phyloP scores from a whole-genome alignment of 2,329 filamentous ascomycete genomes.

The Parastagonospora nodorum region DNA sequence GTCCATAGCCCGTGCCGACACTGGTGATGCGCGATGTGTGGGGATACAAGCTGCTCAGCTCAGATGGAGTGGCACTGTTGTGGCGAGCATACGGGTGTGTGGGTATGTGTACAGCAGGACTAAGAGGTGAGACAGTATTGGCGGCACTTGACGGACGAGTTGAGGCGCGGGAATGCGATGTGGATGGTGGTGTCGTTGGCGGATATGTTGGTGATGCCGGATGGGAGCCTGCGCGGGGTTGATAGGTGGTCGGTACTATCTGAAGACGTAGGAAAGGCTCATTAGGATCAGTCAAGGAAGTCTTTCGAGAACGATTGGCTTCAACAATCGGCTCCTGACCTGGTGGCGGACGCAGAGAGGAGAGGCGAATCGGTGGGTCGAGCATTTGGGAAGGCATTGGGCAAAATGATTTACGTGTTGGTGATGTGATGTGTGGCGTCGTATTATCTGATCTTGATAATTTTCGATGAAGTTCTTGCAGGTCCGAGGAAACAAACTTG shows the following conservation, averaged over 20 bases:
- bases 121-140: conserved; percentile 24
- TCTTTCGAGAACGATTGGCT: conserved; percentile 25
- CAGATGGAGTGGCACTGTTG: conserved; percentile 33
- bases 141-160: conserved; percentile 30
- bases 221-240: conserved; percentile 10
- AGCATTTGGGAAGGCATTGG: conserved; percentile 24
- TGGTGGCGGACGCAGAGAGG: conserved; percentile 33
- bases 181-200: conserved; percentile 30
- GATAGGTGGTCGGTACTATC: conserved; percentile 22
- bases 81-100: conserved; percentile 24
- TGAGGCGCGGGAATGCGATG: conserved; percentile 22
- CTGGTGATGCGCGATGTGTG: conserved; percentile 22
- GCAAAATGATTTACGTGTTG: conserved; percentile 22
- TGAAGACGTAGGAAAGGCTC: conserved; percentile 37
- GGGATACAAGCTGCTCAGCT: conserved; percentile 31
- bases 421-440: conserved; percentile 18
- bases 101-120: conserved; percentile 13
- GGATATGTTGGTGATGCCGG: conserved; percentile 22
- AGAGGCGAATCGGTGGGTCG: conserved; percentile 38
- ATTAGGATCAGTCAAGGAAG: conserved; percentile 37
- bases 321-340: conserved; percentile 11
- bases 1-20: conserved; percentile 19
- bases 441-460: conserved; percentile 17
- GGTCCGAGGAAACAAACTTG: conserved; percentile 30
- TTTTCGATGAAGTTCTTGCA: conserved; percentile 22